phyloP scores from a whole-genome alignment of 441 rosid species.

The Mallotus japonicus region DNA sequence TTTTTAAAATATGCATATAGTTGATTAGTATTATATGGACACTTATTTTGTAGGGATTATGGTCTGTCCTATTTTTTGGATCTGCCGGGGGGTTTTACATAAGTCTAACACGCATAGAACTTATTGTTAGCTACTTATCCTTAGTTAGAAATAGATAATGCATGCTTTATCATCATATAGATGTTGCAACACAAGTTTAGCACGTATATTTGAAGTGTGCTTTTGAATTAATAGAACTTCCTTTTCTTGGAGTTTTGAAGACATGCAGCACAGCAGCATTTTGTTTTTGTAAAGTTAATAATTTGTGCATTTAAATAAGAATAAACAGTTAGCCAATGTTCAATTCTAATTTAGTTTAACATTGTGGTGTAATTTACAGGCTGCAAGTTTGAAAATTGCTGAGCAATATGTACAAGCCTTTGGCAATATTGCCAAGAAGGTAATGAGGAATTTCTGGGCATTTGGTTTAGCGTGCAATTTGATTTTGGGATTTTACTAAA shows the following conservation, averaged over 20 bases:
- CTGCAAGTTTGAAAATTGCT: slow-evolving; percentile 87
- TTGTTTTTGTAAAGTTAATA: background rate
- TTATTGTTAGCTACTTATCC: background rate
- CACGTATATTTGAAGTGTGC: too few relatives aligned
- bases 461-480: background rate
- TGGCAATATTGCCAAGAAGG: slow-evolving; percentile 87
- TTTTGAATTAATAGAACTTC: too few relatives aligned
- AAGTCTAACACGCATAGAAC: background rate
- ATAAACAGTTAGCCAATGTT: background rate
- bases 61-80: background rate
- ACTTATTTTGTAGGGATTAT: background rate
- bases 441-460: slow-evolving; percentile 23
- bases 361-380: slow-evolving; percentile 51
- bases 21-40: background rate
- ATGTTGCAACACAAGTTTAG: background rate
- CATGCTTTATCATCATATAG: background rate
- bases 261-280: too few relatives aligned
- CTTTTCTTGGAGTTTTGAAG: too few relatives aligned
- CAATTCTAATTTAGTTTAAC: background rate
- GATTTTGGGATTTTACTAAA: background rate
- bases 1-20: background rate
- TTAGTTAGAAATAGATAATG: background rate
- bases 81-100: background rate
- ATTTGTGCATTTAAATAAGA: background rate
- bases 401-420: slow-evolving; percentile 84